These are phyloP conservation scores for Gymnopilus junonius DNA, from an alignment of 768 basidiomycete species.

Conservation along the genomic window DNA sequence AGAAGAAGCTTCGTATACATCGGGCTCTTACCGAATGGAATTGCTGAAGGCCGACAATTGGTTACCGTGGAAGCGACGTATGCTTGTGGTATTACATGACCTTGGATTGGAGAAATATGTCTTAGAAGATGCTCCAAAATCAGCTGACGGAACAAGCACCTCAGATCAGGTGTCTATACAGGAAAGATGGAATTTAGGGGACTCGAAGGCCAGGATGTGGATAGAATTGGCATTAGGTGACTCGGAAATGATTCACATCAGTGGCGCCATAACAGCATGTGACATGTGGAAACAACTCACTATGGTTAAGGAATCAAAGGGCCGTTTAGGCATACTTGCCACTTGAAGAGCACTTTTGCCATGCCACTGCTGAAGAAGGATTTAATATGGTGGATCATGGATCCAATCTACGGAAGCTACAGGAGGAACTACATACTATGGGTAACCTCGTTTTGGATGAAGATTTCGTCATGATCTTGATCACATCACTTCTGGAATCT, in stretches of 20 bases:
- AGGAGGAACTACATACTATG: constrained; percentile 30
- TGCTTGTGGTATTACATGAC: constrained; percentile 31
- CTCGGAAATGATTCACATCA: no score
- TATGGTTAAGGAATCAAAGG: constrained; percentile 30
- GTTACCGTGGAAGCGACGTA: constrained; percentile 24
- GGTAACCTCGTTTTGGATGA: constrained; percentile 29
- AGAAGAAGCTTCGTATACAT: constrained; percentile 14
- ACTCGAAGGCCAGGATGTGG: no score
- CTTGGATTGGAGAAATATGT: constrained; percentile 30
- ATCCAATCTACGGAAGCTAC: constrained; percentile 23
- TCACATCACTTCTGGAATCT: constrained; percentile 31
- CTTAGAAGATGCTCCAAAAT: constrained; percentile 22
- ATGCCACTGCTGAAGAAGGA: constrained; percentile 23
- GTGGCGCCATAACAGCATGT: no score
- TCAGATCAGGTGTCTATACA: constrained; percentile 13
- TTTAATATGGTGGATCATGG: constrained; percentile 31
- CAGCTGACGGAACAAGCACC: constrained; percentile 12
- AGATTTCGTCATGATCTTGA: constrained; percentile 33
- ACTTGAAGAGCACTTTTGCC: constrained; percentile 24
- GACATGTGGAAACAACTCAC: constrained; percentile 32
- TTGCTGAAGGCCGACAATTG: no score
- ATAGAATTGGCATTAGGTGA: no score
- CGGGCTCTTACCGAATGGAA: constrained; percentile 24
- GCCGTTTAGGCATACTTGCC: constrained; percentile 26
- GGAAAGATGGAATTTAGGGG: no score